These are phyloP conservation scores for Fusarium tjaetaba DNA, from an alignment of 2,329 filamentous ascomycete genomes.

Conservation along the genomic window DNA sequence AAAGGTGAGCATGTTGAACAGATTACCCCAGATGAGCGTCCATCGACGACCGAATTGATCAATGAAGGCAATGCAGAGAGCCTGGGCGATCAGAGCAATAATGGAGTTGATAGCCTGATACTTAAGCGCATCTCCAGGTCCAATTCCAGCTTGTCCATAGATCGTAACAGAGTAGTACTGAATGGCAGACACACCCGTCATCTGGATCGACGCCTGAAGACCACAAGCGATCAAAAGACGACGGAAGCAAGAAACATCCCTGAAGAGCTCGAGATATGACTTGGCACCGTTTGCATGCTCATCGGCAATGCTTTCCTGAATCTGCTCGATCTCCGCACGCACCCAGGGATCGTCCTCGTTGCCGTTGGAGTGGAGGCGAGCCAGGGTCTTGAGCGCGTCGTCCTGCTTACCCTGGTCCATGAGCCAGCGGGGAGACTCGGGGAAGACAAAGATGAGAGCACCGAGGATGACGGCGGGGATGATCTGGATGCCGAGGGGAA, in stretches of 20 bases:
- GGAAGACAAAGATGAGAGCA: constrained; percentile 73
- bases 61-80: constrained; percentile 73
- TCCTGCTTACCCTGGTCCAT: constrained; percentile 76
- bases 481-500: constrained; percentile 73
- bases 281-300: constrained; percentile 77
- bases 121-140: constrained; percentile 40
- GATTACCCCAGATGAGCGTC: constrained; percentile 77
- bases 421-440: constrained; percentile 78
- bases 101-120: constrained; percentile 81
- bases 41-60: constrained; percentile 77
- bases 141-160: constrained; percentile 68
- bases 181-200: constrained; percentile 80
- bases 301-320: constrained; percentile 70
- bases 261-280: constrained; percentile 76
- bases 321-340: constrained; percentile 75
- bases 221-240: constrained; percentile 75
- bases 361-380: constrained; percentile 75
- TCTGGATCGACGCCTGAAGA: constrained; percentile 76
- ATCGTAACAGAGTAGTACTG: constrained; percentile 79
- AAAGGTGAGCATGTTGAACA: constrained; percentile 77
- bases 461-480: constrained; percentile 73
- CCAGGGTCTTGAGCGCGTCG: constrained; percentile 72
- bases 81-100: constrained; percentile 75
- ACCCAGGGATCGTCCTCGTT: constrained; percentile 75
- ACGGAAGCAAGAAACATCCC: constrained; percentile 69